Percentiles rank a stretch among this genome's conserved stretches.
Evolutionary conservation across 352 stramenopile genomes (phyloP).

Genomic region (Globisporangium paddicum): DNA sequence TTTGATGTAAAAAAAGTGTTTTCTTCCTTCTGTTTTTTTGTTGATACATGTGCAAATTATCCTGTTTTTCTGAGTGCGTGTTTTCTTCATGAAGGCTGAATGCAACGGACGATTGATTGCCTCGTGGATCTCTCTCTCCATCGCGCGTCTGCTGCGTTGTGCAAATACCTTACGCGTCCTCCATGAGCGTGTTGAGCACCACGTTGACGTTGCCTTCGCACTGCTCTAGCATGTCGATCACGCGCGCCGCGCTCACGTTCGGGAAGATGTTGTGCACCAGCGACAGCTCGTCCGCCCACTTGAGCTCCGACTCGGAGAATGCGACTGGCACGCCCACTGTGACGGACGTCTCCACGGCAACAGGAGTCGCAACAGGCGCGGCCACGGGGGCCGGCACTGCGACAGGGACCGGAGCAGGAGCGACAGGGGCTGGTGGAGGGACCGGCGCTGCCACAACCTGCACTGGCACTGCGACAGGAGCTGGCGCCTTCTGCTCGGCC

Average conservation of each 20-base stretch:
- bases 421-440: slow-evolving; percentile 3
- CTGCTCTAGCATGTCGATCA: slow-evolving; percentile 61
- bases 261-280: slow-evolving; percentile 63
- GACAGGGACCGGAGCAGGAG: neutral
- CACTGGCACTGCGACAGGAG: slow-evolving; percentile 4
- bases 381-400: neutral
- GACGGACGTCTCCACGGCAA: slow-evolving; percentile 13
- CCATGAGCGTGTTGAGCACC: slow-evolving; percentile 73
- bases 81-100: neutral
- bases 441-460: neutral
- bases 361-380: neutral
- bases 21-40: no score
- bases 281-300: slow-evolving; percentile 65
- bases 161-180: slow-evolving; percentile 22
- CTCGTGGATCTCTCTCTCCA: no score
- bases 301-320: slow-evolving; percentile 59
- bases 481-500: slow-evolving; percentile 13
- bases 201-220: slow-evolving; percentile 66
- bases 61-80: neutral
- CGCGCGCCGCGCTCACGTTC: slow-evolving; percentile 33
- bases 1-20: no score
- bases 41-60: neutral
- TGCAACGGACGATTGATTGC: neutral
- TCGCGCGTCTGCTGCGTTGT: neutral
- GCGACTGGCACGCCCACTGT: slow-evolving; percentile 17